A percentile compares a stretch with the other conserved stretches of the same genome.
Evolutionary conservation across 2,329 filamentous ascomycete genomes (phyloP).

Genomic region (Paracoccidioides brasiliensis): DNA sequence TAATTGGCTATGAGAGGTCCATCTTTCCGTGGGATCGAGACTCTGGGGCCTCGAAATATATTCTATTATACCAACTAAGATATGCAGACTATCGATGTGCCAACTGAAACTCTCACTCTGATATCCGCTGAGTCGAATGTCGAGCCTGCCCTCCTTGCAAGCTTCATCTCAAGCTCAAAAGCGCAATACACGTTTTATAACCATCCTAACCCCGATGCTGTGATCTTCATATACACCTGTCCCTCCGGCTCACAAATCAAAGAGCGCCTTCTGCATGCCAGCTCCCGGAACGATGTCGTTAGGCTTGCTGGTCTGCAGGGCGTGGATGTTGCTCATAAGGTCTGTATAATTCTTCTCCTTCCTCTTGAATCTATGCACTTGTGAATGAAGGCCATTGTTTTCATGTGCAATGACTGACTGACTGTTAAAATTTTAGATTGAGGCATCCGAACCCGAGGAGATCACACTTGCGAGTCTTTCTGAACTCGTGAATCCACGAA

Average conservation of each 20-base stretch:
- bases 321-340: conserved; percentile 44
- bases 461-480: conserved; percentile 40
- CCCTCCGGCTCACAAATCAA: conserved; percentile 48
- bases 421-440: conserved; percentile 32
- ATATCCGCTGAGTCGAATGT: conserved; percentile 32
- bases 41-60: not conserved
- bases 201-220: conserved; percentile 22
- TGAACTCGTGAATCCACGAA: conserved; percentile 40
- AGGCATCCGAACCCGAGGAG: conserved; percentile 47
- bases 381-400: not conserved
- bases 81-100: conserved; percentile 26
- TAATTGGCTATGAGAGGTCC: not conserved
- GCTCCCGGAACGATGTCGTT: conserved; percentile 43
- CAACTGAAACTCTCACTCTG: conserved; percentile 45
- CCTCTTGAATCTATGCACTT: not conserved
- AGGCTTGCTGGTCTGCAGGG: conserved; percentile 42
- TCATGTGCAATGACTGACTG: conserved; percentile 11
- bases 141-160: conserved; percentile 32
- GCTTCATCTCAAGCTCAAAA: conserved; percentile 38
- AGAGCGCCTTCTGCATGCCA: conserved; percentile 53
- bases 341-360: conserved; percentile 14
- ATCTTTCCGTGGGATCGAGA: not conserved
- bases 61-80: conserved; percentile 14
- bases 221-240: conserved; percentile 54
- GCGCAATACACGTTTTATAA: conserved; percentile 51